Evolutionary conservation across 805 yeast genomes (phyloP).

Genomic region (Jamesozyma lodderae): DNA sequence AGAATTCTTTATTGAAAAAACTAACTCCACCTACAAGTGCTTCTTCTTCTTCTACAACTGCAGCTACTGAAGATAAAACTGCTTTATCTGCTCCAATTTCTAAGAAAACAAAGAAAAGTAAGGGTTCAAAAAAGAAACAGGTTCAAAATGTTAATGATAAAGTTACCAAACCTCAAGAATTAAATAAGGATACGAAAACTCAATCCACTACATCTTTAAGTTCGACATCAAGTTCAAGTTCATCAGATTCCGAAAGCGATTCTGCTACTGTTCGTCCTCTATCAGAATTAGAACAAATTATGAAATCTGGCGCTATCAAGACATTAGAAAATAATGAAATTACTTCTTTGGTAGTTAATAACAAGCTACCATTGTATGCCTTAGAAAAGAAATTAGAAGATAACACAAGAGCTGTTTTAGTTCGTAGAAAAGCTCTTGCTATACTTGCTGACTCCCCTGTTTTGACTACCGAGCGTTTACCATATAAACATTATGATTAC

Average conservation of each 20-base stretch:
- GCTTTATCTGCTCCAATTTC: background rate
- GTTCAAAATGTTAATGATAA: background rate
- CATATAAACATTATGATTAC: slow-evolving; percentile 78
- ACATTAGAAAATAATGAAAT: slow-evolving; percentile 67
- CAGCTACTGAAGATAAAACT: background rate
- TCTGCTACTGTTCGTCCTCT: slow-evolving; percentile 6
- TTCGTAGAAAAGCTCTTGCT: slow-evolving; percentile 90
- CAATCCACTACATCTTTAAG: slow-evolving; percentile 1
- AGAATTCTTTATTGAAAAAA: slow-evolving; percentile 5
- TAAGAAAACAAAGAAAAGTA: background rate
- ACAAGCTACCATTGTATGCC: slow-evolving; percentile 86
- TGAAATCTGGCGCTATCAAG: slow-evolving; percentile 66
- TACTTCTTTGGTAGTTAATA: slow-evolving; percentile 55
- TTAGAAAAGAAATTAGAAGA: slow-evolving; percentile 86
- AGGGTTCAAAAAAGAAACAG: background rate
- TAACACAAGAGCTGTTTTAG: slow-evolving; percentile 83
- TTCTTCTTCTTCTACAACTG: background rate
- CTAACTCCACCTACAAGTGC: slow-evolving; percentile 11
- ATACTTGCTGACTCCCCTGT: slow-evolving; percentile 74
- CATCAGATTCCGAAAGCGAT: slow-evolving; percentile 15
- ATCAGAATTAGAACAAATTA: slow-evolving; percentile 30
- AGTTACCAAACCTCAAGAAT: background rate
- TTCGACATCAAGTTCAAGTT: background rate
- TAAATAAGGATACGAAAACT: too few species aligned
- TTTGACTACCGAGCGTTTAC: slow-evolving; percentile 60